Base-by-base conservation (phyloP, 2,329 filamentous ascomycete genomes). In the Alternaria triticina region DNA sequence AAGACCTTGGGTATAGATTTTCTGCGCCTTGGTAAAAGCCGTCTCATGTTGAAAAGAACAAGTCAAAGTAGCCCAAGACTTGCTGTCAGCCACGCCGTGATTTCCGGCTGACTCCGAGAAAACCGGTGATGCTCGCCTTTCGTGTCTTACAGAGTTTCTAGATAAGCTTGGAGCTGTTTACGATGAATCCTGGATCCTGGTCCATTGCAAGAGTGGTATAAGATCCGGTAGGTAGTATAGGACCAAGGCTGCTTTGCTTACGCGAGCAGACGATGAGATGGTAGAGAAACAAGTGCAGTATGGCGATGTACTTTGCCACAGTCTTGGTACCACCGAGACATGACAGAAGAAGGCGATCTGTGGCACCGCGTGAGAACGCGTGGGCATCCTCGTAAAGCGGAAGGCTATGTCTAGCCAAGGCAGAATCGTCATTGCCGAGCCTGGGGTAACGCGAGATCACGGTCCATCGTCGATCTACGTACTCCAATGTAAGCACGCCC, bases 341-440 rank as follows among this genome's bases (percentile, higher is more conserved):
- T 20, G 15, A 12, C 6, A 44, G 9, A 7, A 8, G 11, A 44
- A 20, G 23, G 36, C 33, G 13, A 40, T 17, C 3, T 10, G 20
- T 40, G 13, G 49, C 30, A 40, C 36, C 23, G 30, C 36, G 10
- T 22, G 10, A 13, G 12, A 28, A 15, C n/a, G 22, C 36, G n/a
- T 27, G 17, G n/a, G 36, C 11, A 33, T 17, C 15, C 49, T 54
- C 15, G 46, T 15, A 17, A 36, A 15, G 46, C 12, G 30, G 30
- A 6, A 52, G 59, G 49, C 45, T 49, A 17, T 11, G 36, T 57
- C 49, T 23, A 17, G 61, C 50, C 66, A 70, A 68, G 66, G 58
- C 61, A 64, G 40, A 44, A 52, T 61, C 66, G 66, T 63, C 66
- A 70, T 68, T 50, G 58, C 62, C 62, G 23, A 69, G 66, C 59